Evolutionary conservation across 768 basidiomycete genomes (phyloP).

Genomic region (Albatrellus ellisii): DNA sequence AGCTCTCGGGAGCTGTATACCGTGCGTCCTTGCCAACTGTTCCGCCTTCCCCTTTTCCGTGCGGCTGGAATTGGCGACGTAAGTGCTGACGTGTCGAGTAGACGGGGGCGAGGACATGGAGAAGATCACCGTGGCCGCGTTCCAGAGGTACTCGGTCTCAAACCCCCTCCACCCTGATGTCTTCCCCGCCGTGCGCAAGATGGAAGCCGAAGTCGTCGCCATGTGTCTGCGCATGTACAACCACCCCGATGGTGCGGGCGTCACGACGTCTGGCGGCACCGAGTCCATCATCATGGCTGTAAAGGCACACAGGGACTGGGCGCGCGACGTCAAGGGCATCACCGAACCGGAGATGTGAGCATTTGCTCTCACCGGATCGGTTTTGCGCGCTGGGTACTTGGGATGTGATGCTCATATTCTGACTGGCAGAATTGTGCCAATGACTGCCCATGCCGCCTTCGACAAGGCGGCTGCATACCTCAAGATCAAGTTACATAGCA

Average conservation of each 20-base stretch:
- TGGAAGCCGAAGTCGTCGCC: constrained; percentile 91
- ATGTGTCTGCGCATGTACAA: constrained; percentile 83
- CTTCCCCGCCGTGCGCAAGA: constrained; percentile 87
- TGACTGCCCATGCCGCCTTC: constrained; percentile 87
- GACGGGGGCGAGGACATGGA: constrained; percentile 78
- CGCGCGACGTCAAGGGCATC: constrained; percentile 70
- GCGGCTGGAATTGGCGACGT: neutral
- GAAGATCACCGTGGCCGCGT: constrained; percentile 68
- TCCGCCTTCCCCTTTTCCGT: too few species aligned
- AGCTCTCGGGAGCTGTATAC: constrained; percentile 77
- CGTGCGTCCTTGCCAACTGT: constrained; percentile 32
- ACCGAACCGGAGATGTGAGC: constrained; percentile 85
- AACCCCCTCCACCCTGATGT: constrained; percentile 91
- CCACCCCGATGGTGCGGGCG: constrained; percentile 75
- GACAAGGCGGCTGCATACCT: constrained; percentile 87
- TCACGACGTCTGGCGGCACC: constrained; percentile 91
- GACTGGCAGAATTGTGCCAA: constrained; percentile 56
- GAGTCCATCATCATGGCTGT: constrained; percentile 94
- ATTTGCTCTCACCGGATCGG: too few species aligned
- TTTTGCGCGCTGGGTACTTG: too few species aligned
- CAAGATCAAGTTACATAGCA: constrained; percentile 75
- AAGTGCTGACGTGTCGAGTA: constrained; percentile 17
- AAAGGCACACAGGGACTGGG: constrained; percentile 94
- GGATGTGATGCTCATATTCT: constrained; percentile 2
- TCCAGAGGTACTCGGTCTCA: constrained; percentile 69